phyloP scores from a whole-genome alignment of 176 grass and related monocot genomes.

The Carex pumila region DNA sequence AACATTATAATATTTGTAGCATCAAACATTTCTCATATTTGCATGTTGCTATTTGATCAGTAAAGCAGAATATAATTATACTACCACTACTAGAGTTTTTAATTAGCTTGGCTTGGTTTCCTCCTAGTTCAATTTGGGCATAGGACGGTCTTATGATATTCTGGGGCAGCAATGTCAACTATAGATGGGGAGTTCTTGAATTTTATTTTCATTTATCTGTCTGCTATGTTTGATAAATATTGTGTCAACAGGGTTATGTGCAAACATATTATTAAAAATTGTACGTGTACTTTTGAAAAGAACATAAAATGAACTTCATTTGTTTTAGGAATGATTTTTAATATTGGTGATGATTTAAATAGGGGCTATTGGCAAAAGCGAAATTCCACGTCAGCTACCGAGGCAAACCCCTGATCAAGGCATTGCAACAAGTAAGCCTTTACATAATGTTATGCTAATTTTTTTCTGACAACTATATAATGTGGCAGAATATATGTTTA shows the following conservation, averaged over 20 bases:
- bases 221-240: not conserved
- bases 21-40: not conserved
- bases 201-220: not conserved
- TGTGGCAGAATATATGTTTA: conserved; percentile 1
- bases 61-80: not conserved
- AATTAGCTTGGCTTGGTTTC: not conserved
- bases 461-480: not conserved
- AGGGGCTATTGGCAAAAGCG: conserved; percentile 92
- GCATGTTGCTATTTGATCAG: not conserved
- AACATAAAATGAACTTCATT: not conserved
- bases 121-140: not conserved
- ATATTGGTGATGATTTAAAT: conserved; percentile 23
- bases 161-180: not conserved
- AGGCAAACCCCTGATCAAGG: conserved; percentile 50
- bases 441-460: conserved; percentile 3
- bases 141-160: not conserved
- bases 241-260: not conserved
- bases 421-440: conserved; percentile 59
- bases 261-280: not conserved
- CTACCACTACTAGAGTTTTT: not conserved
- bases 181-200: not conserved
- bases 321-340: conserved; percentile 5
- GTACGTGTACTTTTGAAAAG: not conserved
- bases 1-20: not conserved
- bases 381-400: conserved; percentile 96